These are phyloP conservation scores for Rhinocladiella similis DNA, from an alignment of 2,329 filamentous ascomycete genomes.

Conservation along the genomic window DNA sequence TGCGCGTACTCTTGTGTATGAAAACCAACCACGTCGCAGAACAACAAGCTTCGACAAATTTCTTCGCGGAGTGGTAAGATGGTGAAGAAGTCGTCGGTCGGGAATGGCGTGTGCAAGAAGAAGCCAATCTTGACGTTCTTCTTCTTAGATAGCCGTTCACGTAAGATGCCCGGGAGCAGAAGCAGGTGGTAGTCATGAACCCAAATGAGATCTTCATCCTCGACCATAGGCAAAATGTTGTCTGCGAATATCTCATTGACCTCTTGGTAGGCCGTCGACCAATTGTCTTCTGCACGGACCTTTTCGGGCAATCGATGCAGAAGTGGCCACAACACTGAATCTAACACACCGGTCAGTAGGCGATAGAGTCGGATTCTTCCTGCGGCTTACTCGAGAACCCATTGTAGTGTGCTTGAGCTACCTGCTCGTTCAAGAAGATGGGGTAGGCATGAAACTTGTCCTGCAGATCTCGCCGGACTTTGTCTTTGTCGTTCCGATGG, in stretches of 20 bases:
- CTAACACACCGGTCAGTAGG: constrained; percentile 43
- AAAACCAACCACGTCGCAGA: constrained; percentile 92
- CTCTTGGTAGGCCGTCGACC: constrained; percentile 76
- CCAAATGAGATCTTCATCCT: constrained; percentile 89
- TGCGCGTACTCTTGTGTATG: constrained; percentile 96
- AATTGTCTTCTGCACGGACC: constrained; percentile 78
- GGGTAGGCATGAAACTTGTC: constrained; percentile 86
- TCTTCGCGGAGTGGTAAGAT: constrained; percentile 85
- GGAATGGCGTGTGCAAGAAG: constrained; percentile 93
- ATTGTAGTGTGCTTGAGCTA: constrained; percentile 93
- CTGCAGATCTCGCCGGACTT: constrained; percentile 74
- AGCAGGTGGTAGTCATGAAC: constrained; percentile 96
- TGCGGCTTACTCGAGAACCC: constrained; percentile 78
- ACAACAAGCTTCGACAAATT: constrained; percentile 76
- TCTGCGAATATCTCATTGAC: constrained; percentile 89
- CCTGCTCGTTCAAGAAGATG: constrained; percentile 87
- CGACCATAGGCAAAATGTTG: constrained; percentile 74
- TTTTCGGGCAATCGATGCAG: constrained; percentile 82
- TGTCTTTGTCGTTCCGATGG: constrained; percentile 75
- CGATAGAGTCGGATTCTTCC: background rate
- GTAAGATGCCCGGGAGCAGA: constrained; percentile 87
- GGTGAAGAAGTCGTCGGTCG: constrained; percentile 87
- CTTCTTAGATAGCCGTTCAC: constrained; percentile 67
- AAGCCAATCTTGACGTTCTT: constrained; percentile 89
- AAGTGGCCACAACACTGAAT: constrained; percentile 93